Evolutionary conservation across 208 protist species (phyloP).

Genomic region (Acanthamoeba royreba): DNA sequence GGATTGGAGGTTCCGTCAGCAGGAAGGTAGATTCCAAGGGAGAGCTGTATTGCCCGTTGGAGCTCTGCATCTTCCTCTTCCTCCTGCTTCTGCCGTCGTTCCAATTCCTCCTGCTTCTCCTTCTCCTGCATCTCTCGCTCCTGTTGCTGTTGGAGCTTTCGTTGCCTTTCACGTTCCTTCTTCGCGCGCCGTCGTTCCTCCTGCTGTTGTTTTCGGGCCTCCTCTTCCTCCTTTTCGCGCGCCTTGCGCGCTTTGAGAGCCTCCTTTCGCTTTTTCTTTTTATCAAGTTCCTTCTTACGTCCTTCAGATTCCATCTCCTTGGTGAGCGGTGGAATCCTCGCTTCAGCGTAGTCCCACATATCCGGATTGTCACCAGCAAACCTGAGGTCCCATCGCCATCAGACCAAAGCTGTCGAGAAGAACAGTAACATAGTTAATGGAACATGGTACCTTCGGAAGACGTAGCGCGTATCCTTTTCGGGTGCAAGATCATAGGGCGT

Average conservation of each 20-base stretch:
- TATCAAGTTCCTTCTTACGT: constrained; percentile 46
- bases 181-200: not conserved
- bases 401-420: too few species aligned
- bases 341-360: constrained; percentile 36
- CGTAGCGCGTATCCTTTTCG: not conserved
- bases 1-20: too few species aligned
- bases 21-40: not conserved
- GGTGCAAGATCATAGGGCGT: constrained; percentile 34
- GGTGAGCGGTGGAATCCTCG: constrained; percentile 43
- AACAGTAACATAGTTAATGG: too few species aligned
- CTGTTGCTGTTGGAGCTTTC: too few species aligned
- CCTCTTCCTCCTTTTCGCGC: not conserved
- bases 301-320: constrained; percentile 45
- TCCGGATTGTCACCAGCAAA: constrained; percentile 18
- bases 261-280: constrained; percentile 35
- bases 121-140: too few species aligned
- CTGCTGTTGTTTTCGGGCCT: not conserved
- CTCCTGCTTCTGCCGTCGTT: too few species aligned
- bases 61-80: not conserved
- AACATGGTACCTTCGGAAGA: constrained; percentile 42
- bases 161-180: not conserved
- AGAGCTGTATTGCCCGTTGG: not conserved
- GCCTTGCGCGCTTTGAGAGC: not conserved
- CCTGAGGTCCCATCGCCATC: too few species aligned
- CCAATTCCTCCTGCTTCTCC: too few species aligned